Base-by-base conservation (phyloP, 345 rosid species). In the Heritiera fomes region DNA sequence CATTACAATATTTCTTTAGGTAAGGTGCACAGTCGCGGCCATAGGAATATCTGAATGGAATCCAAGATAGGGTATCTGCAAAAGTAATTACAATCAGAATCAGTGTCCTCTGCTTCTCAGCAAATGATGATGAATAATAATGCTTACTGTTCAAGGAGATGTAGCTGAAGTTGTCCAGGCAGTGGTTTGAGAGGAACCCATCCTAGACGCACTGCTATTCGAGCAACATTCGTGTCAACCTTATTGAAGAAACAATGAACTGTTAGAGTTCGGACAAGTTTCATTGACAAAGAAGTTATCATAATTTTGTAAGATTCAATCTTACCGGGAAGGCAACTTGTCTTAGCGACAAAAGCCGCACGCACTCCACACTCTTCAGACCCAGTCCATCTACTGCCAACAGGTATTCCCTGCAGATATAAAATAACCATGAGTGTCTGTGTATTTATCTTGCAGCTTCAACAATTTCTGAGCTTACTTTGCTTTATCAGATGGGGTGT, bases 141-240 rank as follows among this genome's bases (percentile, higher is more conserved):
- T 5, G 63, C 83, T 81, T 83, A 94, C 95, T 78, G 53, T 43
- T 76, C 85, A 46, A 94, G 81, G n/a, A 86, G 90, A 80, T 94
- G 96, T 20, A 94, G 18, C 38, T 89, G 88, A 75, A 91, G 83
- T 52, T 78, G 78, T 77, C 80, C 87, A 5, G 96, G 89, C 3
- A 91, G 80, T 55, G 91, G 88, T 78, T 89, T 81, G 34, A 92
- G 86, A 14, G 96, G 97, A 69, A 90, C 92, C 98, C 96, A 91
- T 71, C 94, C 96, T 55, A 94, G 84, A 3, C 97, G 90, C 58
- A 94, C 91, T 3, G 88, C 87, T 75, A 91, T 89, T 6, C 96
- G 88, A 14, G 81, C 93, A 41, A 94, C 94, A 85, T 94, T 91
- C n/a, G 85, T 82, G 68, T 91, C 94, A 78, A 92, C 94, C 98